Evolutionary conservation across 192 early-diverging fungal genomes (phyloP).

Genomic region (Coemansia sp.): DNA sequence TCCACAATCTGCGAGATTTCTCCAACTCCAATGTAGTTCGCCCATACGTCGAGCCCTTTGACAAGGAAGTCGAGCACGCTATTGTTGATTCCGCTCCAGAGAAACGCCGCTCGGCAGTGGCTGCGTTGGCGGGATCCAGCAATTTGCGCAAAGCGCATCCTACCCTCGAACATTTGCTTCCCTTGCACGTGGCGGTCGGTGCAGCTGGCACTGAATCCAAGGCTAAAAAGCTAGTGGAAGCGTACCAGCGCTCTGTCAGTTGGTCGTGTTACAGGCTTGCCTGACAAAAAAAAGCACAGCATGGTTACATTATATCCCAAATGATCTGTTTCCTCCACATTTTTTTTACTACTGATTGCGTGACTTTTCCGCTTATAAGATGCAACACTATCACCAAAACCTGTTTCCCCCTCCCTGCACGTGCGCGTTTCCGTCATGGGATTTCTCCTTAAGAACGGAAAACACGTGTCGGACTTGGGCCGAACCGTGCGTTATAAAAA

Average conservation of each 20-base stretch:
- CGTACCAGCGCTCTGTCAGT: slow-evolving; percentile 33
- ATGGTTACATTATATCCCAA: no score
- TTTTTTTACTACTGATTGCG: not conserved
- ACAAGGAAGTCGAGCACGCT: slow-evolving; percentile 58
- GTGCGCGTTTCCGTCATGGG: not conserved
- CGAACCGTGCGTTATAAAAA: no score
- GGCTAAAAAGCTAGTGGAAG: slow-evolving; percentile 39
- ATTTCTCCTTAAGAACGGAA: no score
- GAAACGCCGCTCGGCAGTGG: slow-evolving; percentile 42
- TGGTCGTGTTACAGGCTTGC: slow-evolving; percentile 46
- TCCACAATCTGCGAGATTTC: slow-evolving; percentile 66
- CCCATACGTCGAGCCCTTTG: slow-evolving; percentile 62
- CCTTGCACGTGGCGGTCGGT: slow-evolving; percentile 68
- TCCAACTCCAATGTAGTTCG: slow-evolving; percentile 45
- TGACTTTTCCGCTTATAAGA: not conserved
- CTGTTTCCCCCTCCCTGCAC: not conserved
- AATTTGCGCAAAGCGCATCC: slow-evolving; percentile 62
- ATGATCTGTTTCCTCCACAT: no score
- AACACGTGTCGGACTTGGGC: no score
- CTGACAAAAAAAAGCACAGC: not conserved
- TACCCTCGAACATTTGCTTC: slow-evolving; percentile 68
- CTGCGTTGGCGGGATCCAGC: slow-evolving; percentile 49
- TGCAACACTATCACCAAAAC: not conserved
- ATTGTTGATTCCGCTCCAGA: slow-evolving; percentile 18
- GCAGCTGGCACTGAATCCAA: slow-evolving; percentile 56